A percentile compares a stretch with the other conserved stretches of the same genome.
Conservation (phyloP, 176 grass and related monocot species). For the Rhynchospora breviuscula region DNA sequence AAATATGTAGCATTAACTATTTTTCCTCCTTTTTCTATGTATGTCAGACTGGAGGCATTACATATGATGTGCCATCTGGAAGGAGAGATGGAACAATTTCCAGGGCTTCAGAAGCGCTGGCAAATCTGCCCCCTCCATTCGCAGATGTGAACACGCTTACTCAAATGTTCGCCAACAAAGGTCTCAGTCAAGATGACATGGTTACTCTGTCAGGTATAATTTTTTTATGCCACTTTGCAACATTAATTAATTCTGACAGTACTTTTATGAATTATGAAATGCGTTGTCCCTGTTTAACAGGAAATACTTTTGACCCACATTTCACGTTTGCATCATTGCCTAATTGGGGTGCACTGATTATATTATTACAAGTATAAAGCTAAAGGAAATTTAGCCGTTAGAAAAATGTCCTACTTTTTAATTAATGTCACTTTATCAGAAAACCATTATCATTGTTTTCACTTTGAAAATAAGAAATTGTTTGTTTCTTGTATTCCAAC, state of each 20-base stretch:
- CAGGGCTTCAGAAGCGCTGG: slow-evolving; percentile 19
- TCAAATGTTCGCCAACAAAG: slow-evolving; percentile 29
- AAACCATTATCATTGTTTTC: not conserved
- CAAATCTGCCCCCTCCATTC: slow-evolving; percentile 30
- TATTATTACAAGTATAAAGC: too few relatives aligned
- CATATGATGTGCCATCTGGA: slow-evolving; percentile 56
- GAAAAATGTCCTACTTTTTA: too few relatives aligned
- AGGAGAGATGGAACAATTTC: slow-evolving; percentile 58
- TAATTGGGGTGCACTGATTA: too few relatives aligned
- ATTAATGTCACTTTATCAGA: not conserved
- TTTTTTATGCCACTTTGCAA: not conserved
- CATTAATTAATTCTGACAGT: not conserved
- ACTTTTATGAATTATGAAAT: not conserved
- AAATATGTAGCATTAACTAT: not conserved
- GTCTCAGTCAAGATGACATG: slow-evolving; percentile 57
- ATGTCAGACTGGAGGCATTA: slow-evolving; percentile 43
- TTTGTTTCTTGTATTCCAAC: not conserved
- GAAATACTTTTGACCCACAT: too few relatives aligned
- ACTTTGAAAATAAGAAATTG: not conserved
- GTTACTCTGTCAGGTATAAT: slow-evolving; percentile 62
- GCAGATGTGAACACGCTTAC: slow-evolving; percentile 29
- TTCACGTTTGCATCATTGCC: too few relatives aligned
- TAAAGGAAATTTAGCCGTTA: too few relatives aligned
- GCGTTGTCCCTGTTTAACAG: too few relatives aligned
- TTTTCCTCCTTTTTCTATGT: not conserved